Base-by-base conservation (phyloP, 352 stramenopile genomes). In the Pythium myriotylum region DNA sequence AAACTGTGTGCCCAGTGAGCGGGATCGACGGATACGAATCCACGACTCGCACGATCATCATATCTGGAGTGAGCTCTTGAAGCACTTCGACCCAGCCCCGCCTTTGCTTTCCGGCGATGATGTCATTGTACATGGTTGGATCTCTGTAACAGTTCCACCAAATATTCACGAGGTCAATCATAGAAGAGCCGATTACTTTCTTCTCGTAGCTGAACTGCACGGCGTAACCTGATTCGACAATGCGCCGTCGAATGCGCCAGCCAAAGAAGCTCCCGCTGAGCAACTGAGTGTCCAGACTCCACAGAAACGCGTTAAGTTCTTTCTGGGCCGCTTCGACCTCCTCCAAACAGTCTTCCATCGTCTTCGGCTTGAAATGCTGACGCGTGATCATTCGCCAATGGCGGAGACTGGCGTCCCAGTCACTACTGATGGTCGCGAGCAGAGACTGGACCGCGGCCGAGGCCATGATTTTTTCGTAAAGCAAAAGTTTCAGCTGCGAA, bases 171-270 rank as follows among this genome's bases (percentile, higher is more conserved):
- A 23, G n/a, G 14, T 43, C 10, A 14, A 41, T 41, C 27, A 54
- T 41, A 5, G 29, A 10, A 35, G 29, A 35, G 5, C 29, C 29
- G 29, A 35, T 5, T 35, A 45, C 43, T 17, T 22, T 51, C 46
- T 63, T 63, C 14, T 55, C 13, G 35, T 56, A 55, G 16, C 37
- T 43, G 45, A 56, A 63, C 35, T 55, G 45, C 22, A 56, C 5
- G 29, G 29, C 29, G 29, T 35, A 5, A 10, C 29, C 5, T 10
- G 29, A 35, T 10, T 35, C 29, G 29, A 35, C 29, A 10, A 35
- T 35, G 10, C 29, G 29, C 29, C 29, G 5, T 5, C 29, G 29
- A 5, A 35, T 10, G 29, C 29, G 29, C 29, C 29, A 35, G 5
- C 29, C 29, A 10, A 35, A 35, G 29, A 35, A 35, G 10, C 29